Evolutionary conservation across 768 basidiomycete species (phyloP).

Genomic region (Mycena rebaudengoi): DNA sequence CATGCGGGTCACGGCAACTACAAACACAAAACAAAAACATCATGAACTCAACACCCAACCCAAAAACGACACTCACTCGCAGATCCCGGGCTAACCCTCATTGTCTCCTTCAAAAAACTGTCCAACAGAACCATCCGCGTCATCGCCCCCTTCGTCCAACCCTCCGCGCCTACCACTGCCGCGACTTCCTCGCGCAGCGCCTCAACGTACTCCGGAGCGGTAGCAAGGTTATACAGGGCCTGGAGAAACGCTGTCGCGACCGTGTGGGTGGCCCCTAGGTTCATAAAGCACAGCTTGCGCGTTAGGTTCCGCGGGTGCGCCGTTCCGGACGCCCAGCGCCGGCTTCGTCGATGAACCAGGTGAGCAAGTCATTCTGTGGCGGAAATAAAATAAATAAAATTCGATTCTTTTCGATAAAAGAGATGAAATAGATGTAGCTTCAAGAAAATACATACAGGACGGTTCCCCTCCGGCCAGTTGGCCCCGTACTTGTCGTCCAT

Average conservation of each 20-base stretch:
- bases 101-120: slow-evolving; percentile 46
- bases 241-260: slow-evolving; percentile 22
- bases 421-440: not conserved
- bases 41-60: too few relatives aligned
- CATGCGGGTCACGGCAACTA: slow-evolving; percentile 40
- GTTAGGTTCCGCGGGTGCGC: slow-evolving; percentile 8
- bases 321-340: slow-evolving; percentile 12
- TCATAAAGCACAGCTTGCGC: slow-evolving; percentile 31
- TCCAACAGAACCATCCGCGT: slow-evolving; percentile 40
- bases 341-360: slow-evolving; percentile 41
- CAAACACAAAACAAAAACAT: too few relatives aligned
- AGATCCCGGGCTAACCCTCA: slow-evolving; percentile 7
- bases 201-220: slow-evolving; percentile 33
- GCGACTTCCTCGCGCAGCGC: slow-evolving; percentile 42
- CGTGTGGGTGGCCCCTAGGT: slow-evolving; percentile 31
- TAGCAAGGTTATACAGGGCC: slow-evolving; percentile 37
- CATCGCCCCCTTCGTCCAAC: slow-evolving; percentile 39
- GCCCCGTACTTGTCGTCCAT: slow-evolving; percentile 23
- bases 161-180: slow-evolving; percentile 31
- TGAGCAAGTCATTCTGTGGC: slow-evolving; percentile 46
- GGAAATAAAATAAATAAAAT: too few relatives aligned
- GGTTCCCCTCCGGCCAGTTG: slow-evolving; percentile 15
- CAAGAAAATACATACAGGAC: slow-evolving; percentile 4
- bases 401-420: too few relatives aligned
- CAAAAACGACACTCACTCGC: not conserved